Conservation (phyloP, 164 flowering plant species). For the Vitis vinifera region ASM3070453v1 NC_081817.1:16568001-16568500, state of each 20-base stretch:
- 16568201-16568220: background rate
- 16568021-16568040: background rate
- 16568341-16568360: background rate
- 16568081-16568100: no score
- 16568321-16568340: background rate
- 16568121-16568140: background rate
- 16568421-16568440: no score
- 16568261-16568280: background rate
- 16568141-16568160: background rate
- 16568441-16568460: no score
- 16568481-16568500: background rate
- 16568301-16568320: slow-evolving; percentile 1
- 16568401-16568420: background rate
- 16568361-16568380: background rate
- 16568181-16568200: background rate
- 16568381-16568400: background rate
- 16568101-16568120: no score
- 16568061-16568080: background rate
- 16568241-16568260: background rate
- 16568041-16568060: background rate
- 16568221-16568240: background rate
- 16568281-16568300: background rate
- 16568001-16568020: slow-evolving; percentile 3
- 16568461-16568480: background rate
- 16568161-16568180: background rate